Conservation (phyloP, 2,329 filamentous ascomycete species). For the Colletotrichum brevisporum region DNA sequence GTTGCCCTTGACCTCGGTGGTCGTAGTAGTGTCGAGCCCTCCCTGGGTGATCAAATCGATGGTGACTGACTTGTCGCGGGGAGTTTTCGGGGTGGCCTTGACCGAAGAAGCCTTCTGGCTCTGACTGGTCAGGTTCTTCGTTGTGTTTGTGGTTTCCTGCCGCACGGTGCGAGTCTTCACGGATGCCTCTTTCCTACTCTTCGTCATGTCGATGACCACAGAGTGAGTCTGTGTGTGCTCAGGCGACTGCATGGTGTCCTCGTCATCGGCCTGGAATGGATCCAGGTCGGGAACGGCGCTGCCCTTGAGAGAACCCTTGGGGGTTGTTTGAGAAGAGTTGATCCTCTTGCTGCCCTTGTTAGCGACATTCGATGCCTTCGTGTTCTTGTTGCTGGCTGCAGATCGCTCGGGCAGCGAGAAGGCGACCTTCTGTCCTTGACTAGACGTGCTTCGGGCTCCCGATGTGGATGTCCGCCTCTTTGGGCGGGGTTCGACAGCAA, state of each 20-base stretch:
- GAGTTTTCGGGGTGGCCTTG: slow-evolving; percentile 35
- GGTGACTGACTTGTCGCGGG: slow-evolving; percentile 36
- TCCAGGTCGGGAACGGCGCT: slow-evolving; percentile 31
- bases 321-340: slow-evolving; percentile 39
- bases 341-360: slow-evolving; percentile 61
- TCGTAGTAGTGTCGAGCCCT: slow-evolving; percentile 34
- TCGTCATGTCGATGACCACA: slow-evolving; percentile 43
- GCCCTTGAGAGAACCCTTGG: slow-evolving; percentile 40
- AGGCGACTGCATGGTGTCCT: slow-evolving; percentile 43
- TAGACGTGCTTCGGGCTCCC: slow-evolving; percentile 26
- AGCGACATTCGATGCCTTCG: slow-evolving; percentile 51
- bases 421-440: slow-evolving; percentile 55
- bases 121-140: slow-evolving; percentile 42
- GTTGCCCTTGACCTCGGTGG: slow-evolving; percentile 40
- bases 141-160: slow-evolving; percentile 38
- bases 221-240: slow-evolving; percentile 45
- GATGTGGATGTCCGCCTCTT: slow-evolving; percentile 43
- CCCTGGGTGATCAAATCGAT: slow-evolving; percentile 40
- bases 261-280: slow-evolving; percentile 42
- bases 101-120: slow-evolving; percentile 34
- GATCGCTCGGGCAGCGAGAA: slow-evolving; percentile 58
- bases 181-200: slow-evolving; percentile 31
- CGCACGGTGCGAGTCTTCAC: slow-evolving; percentile 33
- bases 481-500: slow-evolving; percentile 26
- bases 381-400: slow-evolving; percentile 43